Base-by-base conservation (phyloP, 1,284 basidiomycete genomes). In the Rhodotorula sp. region DNA sequence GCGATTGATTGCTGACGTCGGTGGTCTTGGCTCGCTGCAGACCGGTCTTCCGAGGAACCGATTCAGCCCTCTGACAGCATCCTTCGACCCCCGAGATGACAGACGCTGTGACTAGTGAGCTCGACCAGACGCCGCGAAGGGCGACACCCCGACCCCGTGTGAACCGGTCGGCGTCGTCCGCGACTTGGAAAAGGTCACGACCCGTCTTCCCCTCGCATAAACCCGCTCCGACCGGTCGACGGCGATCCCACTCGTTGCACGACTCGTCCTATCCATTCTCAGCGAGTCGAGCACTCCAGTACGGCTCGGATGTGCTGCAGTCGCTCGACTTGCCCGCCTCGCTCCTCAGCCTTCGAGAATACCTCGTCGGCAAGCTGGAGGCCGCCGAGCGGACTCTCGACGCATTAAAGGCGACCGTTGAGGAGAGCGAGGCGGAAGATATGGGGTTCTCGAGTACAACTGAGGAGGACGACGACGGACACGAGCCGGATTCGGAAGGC, bases 321-420 rank as follows among this genome's bases (percentile, higher is more conserved):
- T 69, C 67, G 57, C 65, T 75, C 42, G 74, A 75, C 48, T 48
- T 75, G 49, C 65, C 69, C 4, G 64, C 60, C 6, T 68, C 66
- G 20, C 51, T 73, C 26, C 10, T 33, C 26, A 42, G 58, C 48
- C 33, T 75, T 14, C 58, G 57, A 30, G 62, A 69, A 18, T 69
- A 65, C 65, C 60, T 75, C 29, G 48, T 60, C 6, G 63, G 67
- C 45, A 65, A 62, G 46, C 48, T 75, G 33, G 74, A 69, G 15
- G 56, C 67, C 18, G 69, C 66, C 1, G 74, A 75, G 64, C 54
- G 53, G 26, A 66, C 57, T 6, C 17, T 75, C 15, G 46, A 49
- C 10, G 54, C 55, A 1, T 51, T 75, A 22, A 62, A 53, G 54
- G 57, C 56, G n/a, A 58, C 60, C 29, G 58, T 68, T 15, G 74